Conservation (phyloP, 1,284 basidiomycete genomes). For the Melampsora larici-populina region DNA sequence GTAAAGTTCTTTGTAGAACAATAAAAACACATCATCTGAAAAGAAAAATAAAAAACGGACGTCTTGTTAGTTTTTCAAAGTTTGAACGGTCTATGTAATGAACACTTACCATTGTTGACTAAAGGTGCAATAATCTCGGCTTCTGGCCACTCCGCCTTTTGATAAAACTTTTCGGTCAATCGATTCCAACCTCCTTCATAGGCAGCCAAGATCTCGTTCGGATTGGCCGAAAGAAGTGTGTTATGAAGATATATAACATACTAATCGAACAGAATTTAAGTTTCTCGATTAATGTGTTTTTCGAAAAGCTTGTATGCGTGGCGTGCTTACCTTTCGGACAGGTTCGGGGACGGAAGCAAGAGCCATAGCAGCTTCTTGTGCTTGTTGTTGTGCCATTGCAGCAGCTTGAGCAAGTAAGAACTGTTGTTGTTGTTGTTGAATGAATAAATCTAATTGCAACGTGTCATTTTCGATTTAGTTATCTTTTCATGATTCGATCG, state of each 20-base stretch:
- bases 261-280: slow-evolving; percentile 25
- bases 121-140: slow-evolving; percentile 90
- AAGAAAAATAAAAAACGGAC: not conserved
- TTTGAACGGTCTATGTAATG: not conserved
- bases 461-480: not conserved
- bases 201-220: slow-evolving; percentile 73
- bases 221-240: slow-evolving; percentile 50
- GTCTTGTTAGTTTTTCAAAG: not conserved
- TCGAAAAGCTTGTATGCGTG: not conserved
- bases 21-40: slow-evolving; percentile 85
- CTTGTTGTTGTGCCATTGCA: slow-evolving; percentile 49
- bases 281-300: not conserved
- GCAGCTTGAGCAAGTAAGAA: slow-evolving; percentile 42
- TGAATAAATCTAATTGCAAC: slow-evolving; percentile 14
- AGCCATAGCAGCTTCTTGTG: slow-evolving; percentile 50
- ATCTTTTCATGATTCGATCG: too few relatives aligned
- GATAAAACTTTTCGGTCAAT: slow-evolving; percentile 90
- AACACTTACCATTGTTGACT: slow-evolving; percentile 74
- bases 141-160: slow-evolving; percentile 94
- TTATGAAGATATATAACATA: slow-evolving; percentile 53
- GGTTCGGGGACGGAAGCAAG: slow-evolving; percentile 51
- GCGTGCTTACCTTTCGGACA: slow-evolving; percentile 48
- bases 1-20: slow-evolving; percentile 91
- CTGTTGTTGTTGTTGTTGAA: slow-evolving; percentile 42
- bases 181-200: slow-evolving; percentile 97